A percentile compares a stretch with the other conserved stretches of the same genome.
Conservation (phyloP, 257 asterid genomes). For the Scutellaria barbata region DNA sequence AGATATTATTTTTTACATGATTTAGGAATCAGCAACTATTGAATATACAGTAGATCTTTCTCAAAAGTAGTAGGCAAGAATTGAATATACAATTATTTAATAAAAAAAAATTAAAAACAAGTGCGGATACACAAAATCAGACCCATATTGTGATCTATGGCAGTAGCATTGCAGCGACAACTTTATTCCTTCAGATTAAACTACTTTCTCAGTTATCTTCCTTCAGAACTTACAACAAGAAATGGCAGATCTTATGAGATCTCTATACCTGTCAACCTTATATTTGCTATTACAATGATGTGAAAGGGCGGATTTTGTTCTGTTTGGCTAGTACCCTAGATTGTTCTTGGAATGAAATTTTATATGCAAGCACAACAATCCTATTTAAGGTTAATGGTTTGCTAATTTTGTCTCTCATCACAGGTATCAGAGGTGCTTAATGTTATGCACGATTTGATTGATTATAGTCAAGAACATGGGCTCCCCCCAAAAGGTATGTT, state of each 20-base stretch:
- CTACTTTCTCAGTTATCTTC: neutral
- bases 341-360: no score
- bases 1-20: neutral
- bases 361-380: no score
- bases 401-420: no score
- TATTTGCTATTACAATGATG: neutral
- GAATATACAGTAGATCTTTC: neutral
- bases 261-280: no score
- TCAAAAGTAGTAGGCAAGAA: no score
- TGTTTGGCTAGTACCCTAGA: no score
- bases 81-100: no score
- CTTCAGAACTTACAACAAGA: neutral
- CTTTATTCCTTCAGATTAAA: neutral
- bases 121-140: no score
- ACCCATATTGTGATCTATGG: no score
- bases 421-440: neutral
- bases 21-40: neutral
- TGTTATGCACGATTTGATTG: neutral
- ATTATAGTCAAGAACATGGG: neutral
- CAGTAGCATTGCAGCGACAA: no score
- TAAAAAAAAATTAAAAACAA: no score
- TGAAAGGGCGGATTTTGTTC: neutral
- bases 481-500: neutral
- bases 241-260: neutral
- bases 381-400: no score